Percentiles rank a stretch among this genome's conserved stretches.
Evolutionary conservation across 2,329 filamentous ascomycete species (phyloP).

Genomic region (Cercospora sesami): DNA sequence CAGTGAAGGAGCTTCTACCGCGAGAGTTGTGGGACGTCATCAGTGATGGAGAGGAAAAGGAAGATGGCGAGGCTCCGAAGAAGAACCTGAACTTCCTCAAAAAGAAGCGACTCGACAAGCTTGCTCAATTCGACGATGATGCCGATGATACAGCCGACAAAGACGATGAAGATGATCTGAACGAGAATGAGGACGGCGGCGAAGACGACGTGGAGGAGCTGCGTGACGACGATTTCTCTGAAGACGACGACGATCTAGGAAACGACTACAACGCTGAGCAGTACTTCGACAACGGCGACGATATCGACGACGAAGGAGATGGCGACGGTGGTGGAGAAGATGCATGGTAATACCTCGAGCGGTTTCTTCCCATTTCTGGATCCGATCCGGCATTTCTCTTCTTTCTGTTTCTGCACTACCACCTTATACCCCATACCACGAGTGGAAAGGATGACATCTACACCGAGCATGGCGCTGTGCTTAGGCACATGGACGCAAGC

Average conservation of each 20-base stretch:
- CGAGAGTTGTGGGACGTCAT: constrained; percentile 50
- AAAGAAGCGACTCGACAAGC: constrained; percentile 30
- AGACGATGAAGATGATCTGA: constrained; percentile 53
- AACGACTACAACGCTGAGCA: constrained; percentile 57
- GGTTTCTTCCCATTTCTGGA: not conserved
- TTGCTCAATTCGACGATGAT: constrained; percentile 30
- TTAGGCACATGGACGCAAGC: not conserved
- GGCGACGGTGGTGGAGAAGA: constrained; percentile 29
- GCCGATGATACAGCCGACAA: constrained; percentile 19
- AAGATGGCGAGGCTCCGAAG: constrained; percentile 18
- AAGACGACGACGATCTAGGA: constrained; percentile 58
- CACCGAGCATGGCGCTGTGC: no score
- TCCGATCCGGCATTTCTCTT: constrained; percentile 10
- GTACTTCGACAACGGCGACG: constrained; percentile 49
- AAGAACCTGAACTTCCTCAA: constrained; percentile 28
- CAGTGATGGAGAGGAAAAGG: constrained; percentile 30
- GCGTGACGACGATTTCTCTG: constrained; percentile 51
- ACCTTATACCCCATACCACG: not conserved
- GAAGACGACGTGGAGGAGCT: constrained; percentile 26
- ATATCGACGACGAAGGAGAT: constrained; percentile 43
- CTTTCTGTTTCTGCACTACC: constrained; percentile 8
- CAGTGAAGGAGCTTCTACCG: constrained; percentile 53
- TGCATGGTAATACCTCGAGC: constrained; percentile 26
- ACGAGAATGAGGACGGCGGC: constrained; percentile 63
- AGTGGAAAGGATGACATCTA: not conserved